These are phyloP conservation scores for Pholiota conissans DNA, from an alignment of 768 basidiomycete genomes.

Conservation along the genomic window DNA sequence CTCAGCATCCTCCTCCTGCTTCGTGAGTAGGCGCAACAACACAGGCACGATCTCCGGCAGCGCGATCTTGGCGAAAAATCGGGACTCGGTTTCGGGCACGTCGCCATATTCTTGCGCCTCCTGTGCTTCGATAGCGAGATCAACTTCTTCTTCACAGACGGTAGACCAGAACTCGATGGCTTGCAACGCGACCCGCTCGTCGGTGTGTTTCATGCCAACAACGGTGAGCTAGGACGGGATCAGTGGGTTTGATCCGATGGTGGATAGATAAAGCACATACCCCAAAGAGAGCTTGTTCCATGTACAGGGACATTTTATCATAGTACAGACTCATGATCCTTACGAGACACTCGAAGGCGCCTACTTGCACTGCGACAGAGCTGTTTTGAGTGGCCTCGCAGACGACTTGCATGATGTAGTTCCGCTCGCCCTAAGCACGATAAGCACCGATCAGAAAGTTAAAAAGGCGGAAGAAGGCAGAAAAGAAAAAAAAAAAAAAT, in stretches of 20 bases:
- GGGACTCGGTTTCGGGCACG: constrained; percentile 80
- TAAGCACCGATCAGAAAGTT: constrained; percentile 10
- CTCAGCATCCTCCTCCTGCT: constrained; percentile 95
- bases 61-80: constrained; percentile 92
- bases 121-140: constrained; percentile 86
- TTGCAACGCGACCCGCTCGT: constrained; percentile 91
- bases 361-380: constrained; percentile 84
- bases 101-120: constrained; percentile 94
- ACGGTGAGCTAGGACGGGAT: constrained; percentile 73
- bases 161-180: constrained; percentile 99
- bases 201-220: constrained; percentile 93
- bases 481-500: not conserved
- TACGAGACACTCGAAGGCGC: constrained; percentile 93
- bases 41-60: constrained; percentile 95
- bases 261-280: constrained; percentile 46
- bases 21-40: constrained; percentile 81
- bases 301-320: constrained; percentile 98
- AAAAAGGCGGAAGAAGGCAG: not conserved
- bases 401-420: constrained; percentile 99
- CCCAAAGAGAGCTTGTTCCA: constrained; percentile 98
- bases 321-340: constrained; percentile 98
- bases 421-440: constrained; percentile 84
- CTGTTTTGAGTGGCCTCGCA: constrained; percentile 95
- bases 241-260: constrained; percentile 8
- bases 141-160: constrained; percentile 96